Percentiles rank a stretch among this genome's conserved stretches.
Evolutionary conservation across 306 rosid species (phyloP).

Genomic region (Albizia julibrissin): DNA sequence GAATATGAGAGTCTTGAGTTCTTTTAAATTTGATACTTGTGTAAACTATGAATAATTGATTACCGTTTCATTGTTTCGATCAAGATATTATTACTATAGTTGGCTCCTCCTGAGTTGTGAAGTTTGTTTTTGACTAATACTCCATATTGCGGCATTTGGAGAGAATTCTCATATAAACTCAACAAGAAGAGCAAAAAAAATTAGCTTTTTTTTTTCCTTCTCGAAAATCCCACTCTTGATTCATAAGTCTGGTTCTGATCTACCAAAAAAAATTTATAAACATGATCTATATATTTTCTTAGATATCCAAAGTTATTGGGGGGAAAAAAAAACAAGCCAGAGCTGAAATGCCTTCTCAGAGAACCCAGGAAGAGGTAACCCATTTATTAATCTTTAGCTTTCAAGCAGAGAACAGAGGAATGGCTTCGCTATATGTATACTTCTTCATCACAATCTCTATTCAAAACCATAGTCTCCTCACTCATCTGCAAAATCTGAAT

Average conservation of each 20-base stretch:
- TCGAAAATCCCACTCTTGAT: background rate
- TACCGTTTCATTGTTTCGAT: background rate
- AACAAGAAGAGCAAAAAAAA: background rate
- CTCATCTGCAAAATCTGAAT: slow-evolving; percentile 25
- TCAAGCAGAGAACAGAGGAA: slow-evolving; percentile 6
- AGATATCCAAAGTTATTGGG: background rate
- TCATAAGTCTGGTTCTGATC: background rate
- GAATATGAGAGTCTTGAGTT: background rate
- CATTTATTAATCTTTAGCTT: slow-evolving; percentile 18
- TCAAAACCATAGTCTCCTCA: slow-evolving; percentile 29
- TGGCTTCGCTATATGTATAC: slow-evolving; percentile 22
- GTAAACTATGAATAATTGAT: background rate
- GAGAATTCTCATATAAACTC: background rate
- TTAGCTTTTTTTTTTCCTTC: background rate
- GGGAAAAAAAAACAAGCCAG: background rate
- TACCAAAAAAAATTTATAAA: background rate
- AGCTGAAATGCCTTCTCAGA: background rate
- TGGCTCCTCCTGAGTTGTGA: background rate
- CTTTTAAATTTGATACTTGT: background rate
- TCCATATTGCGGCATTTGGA: background rate
- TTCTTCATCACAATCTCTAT: slow-evolving; percentile 27
- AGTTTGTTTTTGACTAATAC: background rate
- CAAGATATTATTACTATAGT: background rate
- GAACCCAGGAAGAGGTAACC: background rate
- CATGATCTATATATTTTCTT: background rate